phyloP scores from a whole-genome alignment of 2,329 filamentous ascomycete species.

The Aureobasidium sp. region DNA sequence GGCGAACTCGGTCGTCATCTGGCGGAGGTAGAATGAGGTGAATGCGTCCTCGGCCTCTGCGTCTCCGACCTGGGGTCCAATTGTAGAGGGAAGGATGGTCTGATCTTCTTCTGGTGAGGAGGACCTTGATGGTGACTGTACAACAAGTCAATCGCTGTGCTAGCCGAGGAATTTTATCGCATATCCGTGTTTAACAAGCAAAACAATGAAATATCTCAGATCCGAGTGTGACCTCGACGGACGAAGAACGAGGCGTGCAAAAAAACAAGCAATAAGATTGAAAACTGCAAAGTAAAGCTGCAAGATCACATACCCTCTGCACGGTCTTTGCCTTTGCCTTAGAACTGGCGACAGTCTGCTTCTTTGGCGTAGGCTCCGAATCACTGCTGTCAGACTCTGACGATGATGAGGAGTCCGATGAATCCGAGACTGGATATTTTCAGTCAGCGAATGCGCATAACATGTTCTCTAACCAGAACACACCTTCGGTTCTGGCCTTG shows the following conservation, averaged over 20 bases:
- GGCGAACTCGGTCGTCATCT: slow-evolving; percentile 61
- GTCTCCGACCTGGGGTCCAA: background rate
- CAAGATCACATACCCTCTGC: background rate
- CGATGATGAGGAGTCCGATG: slow-evolving; percentile 2
- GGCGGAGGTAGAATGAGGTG: slow-evolving; percentile 61
- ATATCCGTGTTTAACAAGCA: background rate
- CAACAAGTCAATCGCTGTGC: background rate
- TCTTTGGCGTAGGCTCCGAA: background rate
- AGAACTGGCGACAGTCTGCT: background rate
- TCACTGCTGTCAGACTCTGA: slow-evolving; percentile 9
- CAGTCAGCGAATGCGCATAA: background rate
- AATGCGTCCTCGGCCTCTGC: slow-evolving; percentile 38
- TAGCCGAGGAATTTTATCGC: background rate
- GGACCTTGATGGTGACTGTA: background rate
- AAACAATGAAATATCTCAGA: background rate
- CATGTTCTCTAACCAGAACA: background rate
- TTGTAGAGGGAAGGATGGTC: background rate
- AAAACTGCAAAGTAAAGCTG: background rate
- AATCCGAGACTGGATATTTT: background rate
- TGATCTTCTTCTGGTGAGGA: slow-evolving; percentile 8
- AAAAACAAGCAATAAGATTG: background rate
- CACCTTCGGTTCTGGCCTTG: slow-evolving; percentile 12
- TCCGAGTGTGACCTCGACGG: background rate
- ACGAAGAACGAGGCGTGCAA: background rate
- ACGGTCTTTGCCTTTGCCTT: background rate